Evolutionary conservation across 305 asterid genomes (phyloP).

Genomic region (Caryopteris hybrid): DNA sequence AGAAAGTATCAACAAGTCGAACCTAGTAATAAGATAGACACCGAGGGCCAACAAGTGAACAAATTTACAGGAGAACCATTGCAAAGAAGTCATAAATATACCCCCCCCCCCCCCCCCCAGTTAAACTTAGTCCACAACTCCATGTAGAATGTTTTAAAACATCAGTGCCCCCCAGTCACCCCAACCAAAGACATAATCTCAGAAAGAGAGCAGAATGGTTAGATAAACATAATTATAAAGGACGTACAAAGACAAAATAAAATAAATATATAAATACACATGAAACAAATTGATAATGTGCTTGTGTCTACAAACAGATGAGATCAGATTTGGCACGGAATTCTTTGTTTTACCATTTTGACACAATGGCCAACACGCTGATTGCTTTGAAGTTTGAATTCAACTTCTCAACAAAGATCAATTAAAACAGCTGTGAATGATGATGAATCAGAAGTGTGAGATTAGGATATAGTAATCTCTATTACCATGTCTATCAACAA

Average conservation of each 20-base stretch:
- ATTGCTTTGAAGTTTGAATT: neutral
- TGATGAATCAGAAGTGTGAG: too few species aligned
- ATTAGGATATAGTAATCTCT: neutral
- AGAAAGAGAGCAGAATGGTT: too few species aligned
- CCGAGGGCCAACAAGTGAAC: neutral
- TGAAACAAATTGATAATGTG: too few species aligned
- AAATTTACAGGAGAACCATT: neutral
- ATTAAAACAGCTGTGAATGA: neutral
- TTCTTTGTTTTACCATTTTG: neutral
- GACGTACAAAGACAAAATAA: too few species aligned
- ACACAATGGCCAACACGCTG: neutral
- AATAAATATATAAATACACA: too few species aligned
- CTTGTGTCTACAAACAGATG: too few species aligned
- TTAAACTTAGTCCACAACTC: too few species aligned
- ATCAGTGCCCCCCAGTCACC: too few species aligned
- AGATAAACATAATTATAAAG: too few species aligned
- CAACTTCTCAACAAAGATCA: neutral
- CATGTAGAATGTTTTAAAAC: too few species aligned
- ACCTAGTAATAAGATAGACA: neutral
- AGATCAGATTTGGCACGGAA: neutral
- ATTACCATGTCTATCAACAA: neutral
- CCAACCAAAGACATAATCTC: neutral
- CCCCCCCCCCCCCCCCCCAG: too few species aligned
- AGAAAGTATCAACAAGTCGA: neutral
- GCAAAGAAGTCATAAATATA: neutral